A percentile compares a stretch with the other conserved stretches of the same genome.
Evolutionary conservation across 2,329 filamentous ascomycete species (phyloP).

Genomic region (Colletotrichum horii): DNA sequence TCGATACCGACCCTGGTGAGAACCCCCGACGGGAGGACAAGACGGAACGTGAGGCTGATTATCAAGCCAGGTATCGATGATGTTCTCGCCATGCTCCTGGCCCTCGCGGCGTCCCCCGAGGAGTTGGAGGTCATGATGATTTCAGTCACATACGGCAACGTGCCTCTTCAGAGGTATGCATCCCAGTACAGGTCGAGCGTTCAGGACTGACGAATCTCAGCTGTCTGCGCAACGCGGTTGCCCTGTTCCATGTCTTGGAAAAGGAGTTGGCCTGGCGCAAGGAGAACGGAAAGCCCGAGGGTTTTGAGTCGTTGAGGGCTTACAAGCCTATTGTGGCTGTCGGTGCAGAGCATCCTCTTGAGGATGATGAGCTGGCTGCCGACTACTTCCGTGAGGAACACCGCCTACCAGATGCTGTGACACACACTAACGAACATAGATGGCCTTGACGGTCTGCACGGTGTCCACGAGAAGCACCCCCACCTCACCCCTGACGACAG

Average conservation of each 20-base stretch:
- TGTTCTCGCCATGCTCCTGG: conserved; percentile 84
- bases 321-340: conserved; percentile 85
- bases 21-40: background rate
- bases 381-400: conserved; percentile 82
- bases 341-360: conserved; percentile 84
- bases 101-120: conserved; percentile 79
- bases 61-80: conserved; percentile 77
- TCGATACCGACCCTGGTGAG: conserved; percentile 90
- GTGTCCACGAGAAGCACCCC: conserved; percentile 76
- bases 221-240: conserved; percentile 87
- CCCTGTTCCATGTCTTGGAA: conserved; percentile 90
- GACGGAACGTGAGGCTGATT: background rate
- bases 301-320: conserved; percentile 74
- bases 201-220: conserved; percentile 42
- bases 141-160: conserved; percentile 93
- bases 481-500: conserved; percentile 76
- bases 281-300: conserved; percentile 67
- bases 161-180: conserved; percentile 78
- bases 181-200: background rate
- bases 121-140: conserved; percentile 87
- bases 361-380: conserved; percentile 79
- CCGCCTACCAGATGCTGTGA: background rate
- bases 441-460: conserved; percentile 77
- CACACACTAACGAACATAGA: conserved; percentile 50
- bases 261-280: conserved; percentile 87